Conservation (phyloP, 805 yeast species). For the Dipodascopsis uninucleata region DNA sequence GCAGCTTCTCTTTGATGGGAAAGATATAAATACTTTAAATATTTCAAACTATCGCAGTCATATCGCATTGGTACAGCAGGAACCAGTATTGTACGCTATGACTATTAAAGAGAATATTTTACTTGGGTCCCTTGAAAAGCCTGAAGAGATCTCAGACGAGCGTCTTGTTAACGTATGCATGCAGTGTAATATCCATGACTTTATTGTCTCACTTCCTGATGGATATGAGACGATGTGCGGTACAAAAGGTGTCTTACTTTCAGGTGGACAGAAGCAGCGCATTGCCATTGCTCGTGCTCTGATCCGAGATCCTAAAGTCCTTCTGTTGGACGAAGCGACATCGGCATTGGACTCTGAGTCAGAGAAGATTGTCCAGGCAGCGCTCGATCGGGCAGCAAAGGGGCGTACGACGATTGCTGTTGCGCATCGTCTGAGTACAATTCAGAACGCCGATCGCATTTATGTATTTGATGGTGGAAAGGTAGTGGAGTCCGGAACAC, state of each 20-base stretch:
- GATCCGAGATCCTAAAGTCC: slow-evolving; percentile 53
- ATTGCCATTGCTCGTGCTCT: slow-evolving; percentile 62
- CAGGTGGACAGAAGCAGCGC: slow-evolving; percentile 66
- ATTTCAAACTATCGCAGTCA: slow-evolving; percentile 49
- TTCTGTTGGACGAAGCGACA: slow-evolving; percentile 57
- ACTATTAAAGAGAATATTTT: slow-evolving; percentile 73
- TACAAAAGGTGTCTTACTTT: slow-evolving; percentile 47
- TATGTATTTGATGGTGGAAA: slow-evolving; percentile 53
- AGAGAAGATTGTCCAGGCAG: slow-evolving; percentile 61
- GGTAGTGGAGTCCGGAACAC: slow-evolving; percentile 51
- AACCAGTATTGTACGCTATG: slow-evolving; percentile 62
- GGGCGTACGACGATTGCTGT: slow-evolving; percentile 69
- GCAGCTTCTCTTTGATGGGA: slow-evolving; percentile 71
- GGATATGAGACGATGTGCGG: slow-evolving; percentile 52
- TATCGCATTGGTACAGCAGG: slow-evolving; percentile 64
- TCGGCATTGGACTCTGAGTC: slow-evolving; percentile 56
- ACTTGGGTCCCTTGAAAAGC: slow-evolving; percentile 44
- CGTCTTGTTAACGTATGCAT: slow-evolving; percentile 43
- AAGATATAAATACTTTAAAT: slow-evolving; percentile 66
- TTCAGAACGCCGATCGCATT: slow-evolving; percentile 50
- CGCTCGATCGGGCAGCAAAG: slow-evolving; percentile 55
- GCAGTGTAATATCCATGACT: slow-evolving; percentile 51
- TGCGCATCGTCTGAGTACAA: slow-evolving; percentile 69
- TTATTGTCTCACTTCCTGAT: slow-evolving; percentile 52
- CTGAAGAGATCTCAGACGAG: slow-evolving; percentile 37